Base-by-base conservation (phyloP, 495 filamentous ascomycete genomes). In the Aspergillus saccharolyticus region DNA sequence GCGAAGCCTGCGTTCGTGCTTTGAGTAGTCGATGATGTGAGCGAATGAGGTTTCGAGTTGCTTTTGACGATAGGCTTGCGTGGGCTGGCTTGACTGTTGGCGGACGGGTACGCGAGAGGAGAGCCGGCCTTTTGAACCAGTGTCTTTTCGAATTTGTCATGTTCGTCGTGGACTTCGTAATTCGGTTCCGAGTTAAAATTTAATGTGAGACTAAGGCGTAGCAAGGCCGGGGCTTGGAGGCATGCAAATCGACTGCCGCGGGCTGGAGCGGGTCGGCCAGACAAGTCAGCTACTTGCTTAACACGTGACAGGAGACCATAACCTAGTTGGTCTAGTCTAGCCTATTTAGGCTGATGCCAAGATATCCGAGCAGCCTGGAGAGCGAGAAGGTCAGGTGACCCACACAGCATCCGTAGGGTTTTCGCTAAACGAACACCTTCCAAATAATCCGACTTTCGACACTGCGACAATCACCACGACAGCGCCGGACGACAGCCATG, bases 21-120 rank as follows among this genome's bases (percentile, higher is more conserved):
- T 97, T 97, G 62, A 91, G 81, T 42, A 97, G 80, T 24, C 83
- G 82, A 68, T 99, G 94, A 67, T 96, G 89, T 25, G 80, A 81
- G 59, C 89, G 86, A 64, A 99, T 96, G 53, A 96, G 75, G 53
- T 83, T 82, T 54, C 91, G 85, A 5, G 89, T 91, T 24, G 85
- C 82, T 65, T 89, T 90, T 47, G 91, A 84, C 16, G 92, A 91
- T 42, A 96, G 82, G n/a, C 78, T 70, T 46, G 77, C 65, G 18
- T 79, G 75, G 54, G 80, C 81, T 5, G 77, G 68, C 55, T 70
- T 73, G 59, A 66, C 61, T 52, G 68, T 76, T 39, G 85, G 87
- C 42, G 90, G 90, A 8, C 91, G 87, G 4, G 85, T 84, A 42
- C 79, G 80, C 16, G 87, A 82, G n/a, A 94, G 75, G 28, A 79